Evolutionary conservation across 768 basidiomycete species (phyloP).

Genomic region (Neoboletus subvelutipes): DNA sequence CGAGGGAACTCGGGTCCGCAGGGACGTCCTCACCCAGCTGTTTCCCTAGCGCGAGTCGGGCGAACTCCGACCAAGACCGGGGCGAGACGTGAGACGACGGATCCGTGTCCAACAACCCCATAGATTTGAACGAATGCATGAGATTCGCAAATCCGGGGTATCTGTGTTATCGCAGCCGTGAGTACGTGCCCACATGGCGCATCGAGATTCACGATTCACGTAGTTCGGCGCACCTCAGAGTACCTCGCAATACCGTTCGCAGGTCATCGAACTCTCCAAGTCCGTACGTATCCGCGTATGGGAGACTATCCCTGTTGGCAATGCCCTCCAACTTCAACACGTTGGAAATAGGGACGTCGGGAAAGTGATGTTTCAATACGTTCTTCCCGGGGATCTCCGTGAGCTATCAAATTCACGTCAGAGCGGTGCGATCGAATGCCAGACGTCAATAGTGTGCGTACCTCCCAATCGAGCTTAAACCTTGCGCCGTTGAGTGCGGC

Average conservation of each 20-base stretch:
- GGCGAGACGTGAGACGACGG: constrained; percentile 19
- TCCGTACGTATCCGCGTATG: constrained; percentile 66
- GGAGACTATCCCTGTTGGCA: constrained; percentile 79
- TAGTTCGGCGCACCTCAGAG: constrained; percentile 55
- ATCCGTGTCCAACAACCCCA: constrained; percentile 62
- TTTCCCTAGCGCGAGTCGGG: constrained; percentile 35
- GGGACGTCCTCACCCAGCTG: constrained; percentile 27
- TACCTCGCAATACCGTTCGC: constrained; percentile 78
- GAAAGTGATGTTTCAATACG: constrained; percentile 59
- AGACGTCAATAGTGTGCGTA: constrained; percentile 28
- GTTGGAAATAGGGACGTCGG: constrained; percentile 61
- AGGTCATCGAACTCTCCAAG: constrained; percentile 44
- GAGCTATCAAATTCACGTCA: constrained; percentile 33
- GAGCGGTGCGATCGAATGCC: not conserved
- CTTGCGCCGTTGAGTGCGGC: constrained; percentile 74
- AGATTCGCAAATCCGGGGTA: constrained; percentile 81
- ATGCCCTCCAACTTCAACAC: constrained; percentile 76
- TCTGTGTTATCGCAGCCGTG: constrained; percentile 35
- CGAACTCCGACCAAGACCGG: constrained; percentile 36
- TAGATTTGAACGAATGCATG: constrained; percentile 66
- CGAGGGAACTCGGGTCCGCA: constrained; percentile 33
- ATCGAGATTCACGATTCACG: not conserved
- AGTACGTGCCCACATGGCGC: not conserved
- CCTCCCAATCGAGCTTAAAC: constrained; percentile 60
- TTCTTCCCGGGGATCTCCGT: constrained; percentile 49